These are phyloP conservation scores for Salicornia ramosissima DNA, from an alignment of 148 eudicot species.

Conservation along the genomic window DNA sequence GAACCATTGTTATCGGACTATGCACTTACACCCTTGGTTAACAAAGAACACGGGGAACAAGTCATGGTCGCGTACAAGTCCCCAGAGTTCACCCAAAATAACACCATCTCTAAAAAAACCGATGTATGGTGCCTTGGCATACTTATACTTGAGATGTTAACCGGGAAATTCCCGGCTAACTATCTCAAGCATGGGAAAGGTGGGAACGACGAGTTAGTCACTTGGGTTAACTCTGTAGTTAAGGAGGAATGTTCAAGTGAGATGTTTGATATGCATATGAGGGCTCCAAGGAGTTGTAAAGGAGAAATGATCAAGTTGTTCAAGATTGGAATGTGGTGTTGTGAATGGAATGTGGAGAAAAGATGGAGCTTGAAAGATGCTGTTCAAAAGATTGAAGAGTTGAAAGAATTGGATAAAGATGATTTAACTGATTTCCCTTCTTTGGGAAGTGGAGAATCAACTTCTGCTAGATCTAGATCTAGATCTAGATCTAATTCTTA, in stretches of 20 bases:
- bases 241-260: slow-evolving; percentile 73
- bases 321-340: slow-evolving; percentile 78
- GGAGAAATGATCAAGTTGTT: slow-evolving; percentile 79
- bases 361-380: slow-evolving; percentile 66
- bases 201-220: slow-evolving; percentile 49
- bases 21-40: slow-evolving; percentile 51
- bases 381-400: slow-evolving; percentile 58
- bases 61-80: slow-evolving; percentile 89
- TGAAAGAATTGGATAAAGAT: slow-evolving; percentile 54
- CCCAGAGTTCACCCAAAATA: slow-evolving; percentile 51
- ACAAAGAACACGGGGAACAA: slow-evolving; percentile 66
- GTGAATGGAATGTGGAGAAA: slow-evolving; percentile 60
- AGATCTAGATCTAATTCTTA: slow-evolving; percentile 1
- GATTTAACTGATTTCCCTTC: slow-evolving; percentile 42
- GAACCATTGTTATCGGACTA: slow-evolving; percentile 74
- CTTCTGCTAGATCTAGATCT: neutral
- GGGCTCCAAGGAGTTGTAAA: slow-evolving; percentile 33
- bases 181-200: slow-evolving; percentile 62
- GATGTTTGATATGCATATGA: slow-evolving; percentile 76
- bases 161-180: slow-evolving; percentile 76
- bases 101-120: slow-evolving; percentile 47
- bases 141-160: slow-evolving; percentile 63
- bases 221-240: slow-evolving; percentile 75
- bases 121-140: slow-evolving; percentile 90
- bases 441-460: slow-evolving; percentile 25